These are phyloP conservation scores for Zygoascus ofunaensis DNA, from an alignment of 805 yeast species.

Conservation along the genomic window DNA sequence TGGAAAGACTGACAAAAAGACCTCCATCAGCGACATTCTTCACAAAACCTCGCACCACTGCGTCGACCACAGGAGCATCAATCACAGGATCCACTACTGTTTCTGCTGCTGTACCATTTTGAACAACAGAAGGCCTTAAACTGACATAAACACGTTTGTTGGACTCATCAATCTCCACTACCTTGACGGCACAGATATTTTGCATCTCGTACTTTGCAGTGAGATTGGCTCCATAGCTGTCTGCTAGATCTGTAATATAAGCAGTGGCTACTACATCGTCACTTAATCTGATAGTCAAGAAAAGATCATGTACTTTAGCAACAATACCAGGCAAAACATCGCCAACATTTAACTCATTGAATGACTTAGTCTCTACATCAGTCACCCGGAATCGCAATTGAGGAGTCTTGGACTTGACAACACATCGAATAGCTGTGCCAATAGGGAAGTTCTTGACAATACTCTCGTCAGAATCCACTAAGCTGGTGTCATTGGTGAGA, in stretches of 20 bases:
- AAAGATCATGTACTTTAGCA: slow-evolving; percentile 31
- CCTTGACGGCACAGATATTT: slow-evolving; percentile 16
- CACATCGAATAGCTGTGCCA: slow-evolving; percentile 59
- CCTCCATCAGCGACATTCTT: slow-evolving; percentile 67
- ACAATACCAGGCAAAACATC: slow-evolving; percentile 12
- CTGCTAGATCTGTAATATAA: slow-evolving; percentile 16
- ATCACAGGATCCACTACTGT: slow-evolving; percentile 47
- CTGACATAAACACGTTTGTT: slow-evolving; percentile 53
- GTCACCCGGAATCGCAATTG: slow-evolving; percentile 39
- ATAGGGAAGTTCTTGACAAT: slow-evolving; percentile 54
- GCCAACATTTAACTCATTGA: slow-evolving; percentile 15
- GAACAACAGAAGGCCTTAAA: slow-evolving; percentile 44
- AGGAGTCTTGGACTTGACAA: slow-evolving; percentile 47
- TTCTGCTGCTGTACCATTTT: neutral
- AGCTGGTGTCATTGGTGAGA: slow-evolving; percentile 43
- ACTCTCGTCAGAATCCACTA: slow-evolving; percentile 28
- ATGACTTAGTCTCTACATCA: slow-evolving; percentile 16
- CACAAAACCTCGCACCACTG: slow-evolving; percentile 72
- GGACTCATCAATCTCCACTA: slow-evolving; percentile 35
- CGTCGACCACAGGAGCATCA: slow-evolving; percentile 45
- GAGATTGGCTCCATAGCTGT: slow-evolving; percentile 15
- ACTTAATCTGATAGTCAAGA: slow-evolving; percentile 15
- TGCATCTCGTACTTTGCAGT: slow-evolving; percentile 13
- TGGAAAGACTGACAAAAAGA: slow-evolving; percentile 66
- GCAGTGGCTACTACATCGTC: slow-evolving; percentile 26